A percentile compares a stretch with the other conserved stretches of the same genome.
Evolutionary conservation across 2,329 filamentous ascomycete species (phyloP).

Genomic region (Blastomyces parvus): DNA sequence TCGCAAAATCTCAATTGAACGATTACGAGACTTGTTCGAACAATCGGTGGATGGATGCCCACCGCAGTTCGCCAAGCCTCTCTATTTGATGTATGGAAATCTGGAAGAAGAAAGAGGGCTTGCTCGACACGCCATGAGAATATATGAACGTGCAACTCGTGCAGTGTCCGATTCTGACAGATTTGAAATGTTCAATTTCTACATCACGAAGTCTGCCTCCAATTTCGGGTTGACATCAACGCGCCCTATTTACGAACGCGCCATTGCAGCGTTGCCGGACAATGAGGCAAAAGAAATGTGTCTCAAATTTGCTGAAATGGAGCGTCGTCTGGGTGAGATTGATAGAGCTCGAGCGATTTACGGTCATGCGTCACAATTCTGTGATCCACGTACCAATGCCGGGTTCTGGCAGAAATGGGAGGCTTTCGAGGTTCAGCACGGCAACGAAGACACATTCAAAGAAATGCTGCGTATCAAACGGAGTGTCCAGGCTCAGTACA

Average conservation of each 20-base stretch:
- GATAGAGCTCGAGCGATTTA: slow-evolving; percentile 93
- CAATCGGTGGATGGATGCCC: slow-evolving; percentile 93
- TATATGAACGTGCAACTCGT: slow-evolving; percentile 92
- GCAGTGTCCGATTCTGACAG: slow-evolving; percentile 91
- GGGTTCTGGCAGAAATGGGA: slow-evolving; percentile 97
- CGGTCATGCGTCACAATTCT: slow-evolving; percentile 93
- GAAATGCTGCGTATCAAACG: slow-evolving; percentile 98
- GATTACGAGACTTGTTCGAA: slow-evolving; percentile 89
- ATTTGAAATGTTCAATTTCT: slow-evolving; percentile 98
- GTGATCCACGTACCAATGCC: slow-evolving; percentile 81
- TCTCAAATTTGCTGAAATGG: slow-evolving; percentile 97
- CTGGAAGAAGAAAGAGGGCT: slow-evolving; percentile 92
- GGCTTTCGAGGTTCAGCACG: slow-evolving; percentile 90
- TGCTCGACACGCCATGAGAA: slow-evolving; percentile 94
- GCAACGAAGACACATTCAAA: slow-evolving; percentile 98
- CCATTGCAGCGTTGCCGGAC: slow-evolving; percentile 87
- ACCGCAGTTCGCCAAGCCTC: slow-evolving; percentile 86
- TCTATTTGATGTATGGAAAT: slow-evolving; percentile 98
- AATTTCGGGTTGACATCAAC: slow-evolving; percentile 97
- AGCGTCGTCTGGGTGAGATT: slow-evolving; percentile 81
- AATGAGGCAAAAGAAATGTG: slow-evolving; percentile 95
- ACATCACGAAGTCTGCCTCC: slow-evolving; percentile 96
- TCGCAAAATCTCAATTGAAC: slow-evolving; percentile 89
- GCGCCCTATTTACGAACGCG: slow-evolving; percentile 88
- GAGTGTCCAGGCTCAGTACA: slow-evolving; percentile 95